Evolutionary conservation across 2,329 filamentous ascomycete genomes (phyloP), one percentile per base, ranked within the genome.

Genomic region (Hypoxylon sp.): DNA sequence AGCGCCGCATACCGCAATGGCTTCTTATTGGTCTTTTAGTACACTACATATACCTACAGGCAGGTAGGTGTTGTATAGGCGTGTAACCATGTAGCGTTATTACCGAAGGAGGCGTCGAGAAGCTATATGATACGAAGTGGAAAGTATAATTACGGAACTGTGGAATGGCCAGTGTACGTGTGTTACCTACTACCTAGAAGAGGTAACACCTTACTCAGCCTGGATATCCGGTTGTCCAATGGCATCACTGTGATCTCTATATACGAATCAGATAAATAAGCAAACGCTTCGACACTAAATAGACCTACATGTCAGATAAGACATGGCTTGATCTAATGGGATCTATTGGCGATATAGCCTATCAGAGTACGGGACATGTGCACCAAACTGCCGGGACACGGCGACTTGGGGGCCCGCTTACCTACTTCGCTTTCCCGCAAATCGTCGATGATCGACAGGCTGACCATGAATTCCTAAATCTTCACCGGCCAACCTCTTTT

Each of bases 1-100:
- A 48, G 39, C 52, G 35, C 13, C 39, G 42, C 22, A 39, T 46
- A 54, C n/a, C 35, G 35, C 31, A 33, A 47, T 17, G 6, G 26
- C 35, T 50, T 26, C 33, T 47, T 10, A 54, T 64, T 57, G 58
- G 42, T 44, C 13, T 46, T 29, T 48, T 11, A 26, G 39, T 58
- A 31, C 14, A 42, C 24, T 33, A 31, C 31, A 19, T 14, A 6
- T 6, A 31, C n/a, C n/a, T 44, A 8, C n/a, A 17, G 2, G 22
- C n/a, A 17, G 6, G 22, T n/a, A 55, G 14, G 35, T n/a, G n/a
- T 22, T 22, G 19, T 22, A 22, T 22, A 22, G 19, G 19, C 14
- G 11, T 11, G 10, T 13, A 35, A 13, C 35, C 1, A 31, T 31
- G 29, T 31, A 31, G 5, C 6, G 29, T 3, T 8, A 31, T 9